Conservation (phyloP, 2,329 filamentous ascomycete species). For the Xylariaceae sp. region DNA sequence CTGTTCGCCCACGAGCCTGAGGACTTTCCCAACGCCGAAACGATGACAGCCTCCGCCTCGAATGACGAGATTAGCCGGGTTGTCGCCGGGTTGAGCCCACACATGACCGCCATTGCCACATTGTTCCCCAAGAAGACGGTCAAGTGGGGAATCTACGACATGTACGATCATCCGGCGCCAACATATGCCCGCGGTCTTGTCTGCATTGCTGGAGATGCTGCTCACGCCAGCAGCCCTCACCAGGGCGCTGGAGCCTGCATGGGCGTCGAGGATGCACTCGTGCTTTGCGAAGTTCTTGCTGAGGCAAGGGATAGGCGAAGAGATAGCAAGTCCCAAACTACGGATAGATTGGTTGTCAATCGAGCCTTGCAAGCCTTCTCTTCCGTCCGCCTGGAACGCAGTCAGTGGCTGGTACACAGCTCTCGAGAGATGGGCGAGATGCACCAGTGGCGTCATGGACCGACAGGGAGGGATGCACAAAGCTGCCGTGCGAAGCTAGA, state of each 20-base stretch:
- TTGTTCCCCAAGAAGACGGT: slow-evolving; percentile 52
- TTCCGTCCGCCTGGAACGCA: background rate
- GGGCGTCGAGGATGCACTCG: background rate
- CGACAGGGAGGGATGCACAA: too few species aligned
- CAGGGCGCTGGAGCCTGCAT: background rate
- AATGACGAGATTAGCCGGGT: background rate
- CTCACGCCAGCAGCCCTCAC: background rate
- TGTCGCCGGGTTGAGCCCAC: background rate
- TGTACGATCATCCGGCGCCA: slow-evolving; percentile 47
- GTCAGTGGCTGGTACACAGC: background rate
- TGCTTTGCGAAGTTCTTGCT: background rate
- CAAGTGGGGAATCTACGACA: slow-evolving; percentile 59
- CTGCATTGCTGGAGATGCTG: background rate
- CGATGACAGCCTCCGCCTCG: background rate
- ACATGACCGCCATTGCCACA: background rate
- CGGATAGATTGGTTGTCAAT: too few species aligned
- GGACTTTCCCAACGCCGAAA: background rate
- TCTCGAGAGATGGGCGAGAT: background rate
- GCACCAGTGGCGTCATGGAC: too few species aligned
- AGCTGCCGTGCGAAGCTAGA: too few species aligned
- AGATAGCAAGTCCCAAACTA: too few species aligned
- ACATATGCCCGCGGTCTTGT: slow-evolving; percentile 19
- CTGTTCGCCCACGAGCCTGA: background rate
- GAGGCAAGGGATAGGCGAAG: too few species aligned
- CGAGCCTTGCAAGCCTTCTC: background rate